Conservation (phyloP, 495 filamentous ascomycete species). For the Chaetomidium leptoderma region DNA sequence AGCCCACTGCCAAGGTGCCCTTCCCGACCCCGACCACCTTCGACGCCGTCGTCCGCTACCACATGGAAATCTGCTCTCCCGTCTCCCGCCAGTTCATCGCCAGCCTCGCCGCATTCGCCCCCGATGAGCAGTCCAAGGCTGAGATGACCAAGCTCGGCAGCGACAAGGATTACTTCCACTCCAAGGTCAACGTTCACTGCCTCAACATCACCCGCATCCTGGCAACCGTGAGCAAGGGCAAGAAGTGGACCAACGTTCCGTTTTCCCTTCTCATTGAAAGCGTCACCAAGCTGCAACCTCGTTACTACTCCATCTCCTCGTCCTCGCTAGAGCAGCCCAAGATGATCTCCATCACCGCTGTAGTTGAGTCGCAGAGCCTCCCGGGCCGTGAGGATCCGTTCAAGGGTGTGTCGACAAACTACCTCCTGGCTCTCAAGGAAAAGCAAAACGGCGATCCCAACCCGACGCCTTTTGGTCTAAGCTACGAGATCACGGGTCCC, state of each 20-base stretch:
- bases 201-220: constrained; percentile 89
- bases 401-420: constrained; percentile 95
- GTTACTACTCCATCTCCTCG: constrained; percentile 99
- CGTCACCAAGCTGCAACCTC: constrained; percentile 88
- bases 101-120: constrained; percentile 82
- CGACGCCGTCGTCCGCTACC: constrained; percentile 89
- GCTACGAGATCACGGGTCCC: constrained; percentile 84
- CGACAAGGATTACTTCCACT: constrained; percentile 95
- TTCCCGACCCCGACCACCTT: constrained; percentile 97
- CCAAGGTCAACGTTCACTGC: constrained; percentile 74
- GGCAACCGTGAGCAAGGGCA: constrained; percentile 61
- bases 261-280: constrained; percentile 96
- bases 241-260: constrained; percentile 77
- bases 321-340: constrained; percentile 92
- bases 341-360: constrained; percentile 89
- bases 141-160: constrained; percentile 83
- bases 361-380: constrained; percentile 77
- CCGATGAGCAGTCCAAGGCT: constrained; percentile 73
- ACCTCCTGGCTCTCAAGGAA: constrained; percentile 90
- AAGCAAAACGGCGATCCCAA: constrained; percentile 90
- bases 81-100: constrained; percentile 95
- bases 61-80: constrained; percentile 93
- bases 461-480: constrained; percentile 80
- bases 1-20: constrained; percentile 93
- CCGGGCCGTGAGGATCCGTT: constrained; percentile 77